A percentile compares a stretch with the other conserved stretches of the same genome.
phyloP scores from a whole-genome alignment of 108 stramenopile genomes.

The Cyclostephanos tholiformis region DNA sequence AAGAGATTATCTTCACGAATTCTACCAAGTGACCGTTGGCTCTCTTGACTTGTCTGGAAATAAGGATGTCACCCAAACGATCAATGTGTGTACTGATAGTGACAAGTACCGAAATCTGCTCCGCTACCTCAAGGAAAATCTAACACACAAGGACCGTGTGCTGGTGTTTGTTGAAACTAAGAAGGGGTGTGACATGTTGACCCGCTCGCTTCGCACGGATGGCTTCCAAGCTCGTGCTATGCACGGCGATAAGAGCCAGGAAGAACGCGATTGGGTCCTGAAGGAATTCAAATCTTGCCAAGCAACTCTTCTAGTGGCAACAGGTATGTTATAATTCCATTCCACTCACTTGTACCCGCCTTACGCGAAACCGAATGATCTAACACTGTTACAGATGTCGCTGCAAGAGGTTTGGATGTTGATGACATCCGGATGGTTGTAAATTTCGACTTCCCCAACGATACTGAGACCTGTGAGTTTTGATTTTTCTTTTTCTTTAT shows the following conservation, averaged over 20 bases:
- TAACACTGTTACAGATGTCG: slow-evolving; percentile 85
- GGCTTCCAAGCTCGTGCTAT: slow-evolving; percentile 93
- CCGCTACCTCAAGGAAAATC: slow-evolving; percentile 75
- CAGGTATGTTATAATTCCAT: slow-evolving; percentile 24
- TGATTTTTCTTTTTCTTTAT: not conserved
- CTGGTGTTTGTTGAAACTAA: slow-evolving; percentile 98
- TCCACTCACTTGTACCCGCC: not conserved
- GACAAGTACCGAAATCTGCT: slow-evolving; percentile 92
- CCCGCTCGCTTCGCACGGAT: slow-evolving; percentile 84
- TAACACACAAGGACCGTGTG: slow-evolving; percentile 83
- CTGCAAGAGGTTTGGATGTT: slow-evolving; percentile 97
- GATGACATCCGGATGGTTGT: slow-evolving; percentile 95
- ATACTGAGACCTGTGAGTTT: slow-evolving; percentile 68
- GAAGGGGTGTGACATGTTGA: slow-evolving; percentile 95
- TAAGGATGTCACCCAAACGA: slow-evolving; percentile 96
- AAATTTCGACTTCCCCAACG: slow-evolving; percentile 91
- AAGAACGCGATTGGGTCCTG: slow-evolving; percentile 97
- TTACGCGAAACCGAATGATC: not conserved
- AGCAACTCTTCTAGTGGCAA: slow-evolving; percentile 92
- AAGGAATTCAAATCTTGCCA: slow-evolving; percentile 92
- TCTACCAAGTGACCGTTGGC: slow-evolving; percentile 96
- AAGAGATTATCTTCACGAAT: slow-evolving; percentile 91
- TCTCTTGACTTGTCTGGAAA: slow-evolving; percentile 97
- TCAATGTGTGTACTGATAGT: slow-evolving; percentile 89
- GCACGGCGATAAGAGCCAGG: slow-evolving; percentile 98